Evolutionary conservation across 495 filamentous ascomycete species (phyloP).

Genomic region (Lepraria neglecta): DNA sequence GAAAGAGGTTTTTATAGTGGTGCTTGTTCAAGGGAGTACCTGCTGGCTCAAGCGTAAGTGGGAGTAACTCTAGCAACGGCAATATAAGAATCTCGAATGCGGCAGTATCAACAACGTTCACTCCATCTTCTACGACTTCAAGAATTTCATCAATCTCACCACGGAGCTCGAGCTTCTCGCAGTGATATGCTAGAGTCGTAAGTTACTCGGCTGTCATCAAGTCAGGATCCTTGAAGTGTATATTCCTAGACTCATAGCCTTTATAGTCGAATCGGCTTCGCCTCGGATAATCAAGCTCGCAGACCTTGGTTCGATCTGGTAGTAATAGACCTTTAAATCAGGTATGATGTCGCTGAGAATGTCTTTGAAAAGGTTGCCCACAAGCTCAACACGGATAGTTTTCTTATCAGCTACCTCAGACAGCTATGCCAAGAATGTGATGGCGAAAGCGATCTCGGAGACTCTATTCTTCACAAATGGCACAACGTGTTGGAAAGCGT

Average conservation of each 20-base stretch:
- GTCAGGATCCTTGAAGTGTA: background rate
- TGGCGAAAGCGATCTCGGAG: background rate
- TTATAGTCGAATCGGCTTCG: background rate
- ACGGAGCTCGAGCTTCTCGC: background rate
- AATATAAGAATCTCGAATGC: conserved; percentile 6
- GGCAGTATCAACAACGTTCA: background rate
- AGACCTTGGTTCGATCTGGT: too few species aligned
- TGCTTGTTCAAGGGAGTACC: background rate
- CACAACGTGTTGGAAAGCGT: background rate
- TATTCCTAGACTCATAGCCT: background rate
- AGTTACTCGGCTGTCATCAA: background rate
- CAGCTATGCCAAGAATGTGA: conserved; percentile 1
- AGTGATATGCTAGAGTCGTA: background rate
- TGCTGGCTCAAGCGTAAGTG: background rate
- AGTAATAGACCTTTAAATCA: background rate
- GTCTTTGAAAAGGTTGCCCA: background rate
- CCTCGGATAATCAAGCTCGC: background rate
- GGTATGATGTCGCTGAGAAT: conserved; percentile 5
- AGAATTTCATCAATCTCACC: background rate
- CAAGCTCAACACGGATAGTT: background rate
- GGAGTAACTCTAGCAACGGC: conserved; percentile 1
- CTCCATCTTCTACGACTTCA: background rate
- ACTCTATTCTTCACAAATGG: conserved; percentile 13
- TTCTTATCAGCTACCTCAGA: background rate
- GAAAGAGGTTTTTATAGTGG: background rate